These are phyloP conservation scores for Blastocladiella emersonii DNA, from an alignment of 371 early-diverging fungal species.

Conservation along the genomic window DNA sequence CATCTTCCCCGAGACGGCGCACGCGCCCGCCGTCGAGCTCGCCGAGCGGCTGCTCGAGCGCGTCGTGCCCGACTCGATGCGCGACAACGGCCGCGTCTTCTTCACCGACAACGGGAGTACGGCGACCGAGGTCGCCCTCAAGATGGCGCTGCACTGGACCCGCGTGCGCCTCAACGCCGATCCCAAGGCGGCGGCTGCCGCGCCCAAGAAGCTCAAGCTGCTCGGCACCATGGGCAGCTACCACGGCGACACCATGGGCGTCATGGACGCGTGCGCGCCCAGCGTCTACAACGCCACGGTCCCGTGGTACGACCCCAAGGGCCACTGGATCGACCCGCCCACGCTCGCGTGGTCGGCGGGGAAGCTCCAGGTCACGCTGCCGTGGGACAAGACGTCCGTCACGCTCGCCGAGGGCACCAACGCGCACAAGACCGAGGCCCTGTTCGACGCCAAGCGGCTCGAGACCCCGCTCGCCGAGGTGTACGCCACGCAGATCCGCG, in stretches of 20 bases:
- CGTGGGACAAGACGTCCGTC: background rate
- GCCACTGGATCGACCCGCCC: constrained; percentile 63
- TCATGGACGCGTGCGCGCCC: constrained; percentile 66
- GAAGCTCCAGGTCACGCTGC: constrained; percentile 13
- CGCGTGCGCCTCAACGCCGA: constrained; percentile 8
- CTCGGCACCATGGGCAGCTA: constrained; percentile 62
- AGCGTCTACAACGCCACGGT: constrained; percentile 59
- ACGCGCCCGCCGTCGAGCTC: constrained; percentile 52
- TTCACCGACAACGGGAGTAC: constrained; percentile 70
- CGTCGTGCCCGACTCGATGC: constrained; percentile 32
- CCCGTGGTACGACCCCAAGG: constrained; percentile 60
- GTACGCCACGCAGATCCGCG: constrained; percentile 35
- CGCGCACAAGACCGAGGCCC: constrained; percentile 9
- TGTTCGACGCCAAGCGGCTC: constrained; percentile 22
- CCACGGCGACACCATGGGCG: constrained; percentile 76
- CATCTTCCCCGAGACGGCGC: constrained; percentile 61
- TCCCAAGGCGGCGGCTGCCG: constrained; percentile 26
- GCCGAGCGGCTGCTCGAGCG: constrained; percentile 45
- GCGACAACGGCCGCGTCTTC: constrained; percentile 40
- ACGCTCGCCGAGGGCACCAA: background rate
- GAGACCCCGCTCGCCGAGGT: constrained; percentile 20
- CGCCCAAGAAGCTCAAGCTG: constrained; percentile 27
- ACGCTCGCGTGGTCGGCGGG: constrained; percentile 26
- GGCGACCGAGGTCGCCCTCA: constrained; percentile 66
- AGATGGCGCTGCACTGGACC: constrained; percentile 54